phyloP scores from a whole-genome alignment of 257 asterid genomes.

The Solanum sitiens region DNA sequence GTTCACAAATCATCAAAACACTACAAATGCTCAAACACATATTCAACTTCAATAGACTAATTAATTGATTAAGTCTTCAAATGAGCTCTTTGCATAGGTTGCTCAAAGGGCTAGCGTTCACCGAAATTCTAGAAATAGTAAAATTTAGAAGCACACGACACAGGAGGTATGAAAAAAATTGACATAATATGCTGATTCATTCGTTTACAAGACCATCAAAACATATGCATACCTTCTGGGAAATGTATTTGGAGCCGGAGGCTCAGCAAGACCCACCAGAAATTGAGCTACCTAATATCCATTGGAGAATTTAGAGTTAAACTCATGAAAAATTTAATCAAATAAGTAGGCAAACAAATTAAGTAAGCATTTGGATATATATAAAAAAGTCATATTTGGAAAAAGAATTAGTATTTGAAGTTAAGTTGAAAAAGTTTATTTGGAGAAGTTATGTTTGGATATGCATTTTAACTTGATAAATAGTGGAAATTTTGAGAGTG shows the following conservation, averaged over 20 bases:
- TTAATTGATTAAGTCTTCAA: background rate
- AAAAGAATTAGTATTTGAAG: background rate
- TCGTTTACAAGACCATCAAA: background rate
- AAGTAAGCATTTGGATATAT: background rate
- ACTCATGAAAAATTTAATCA: background rate
- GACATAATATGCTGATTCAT: background rate
- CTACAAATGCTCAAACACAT: background rate
- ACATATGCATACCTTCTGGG: conserved; percentile 57
- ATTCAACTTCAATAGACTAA: background rate
- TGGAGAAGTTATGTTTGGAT: background rate
- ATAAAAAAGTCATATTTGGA: background rate
- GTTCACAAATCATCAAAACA: background rate
- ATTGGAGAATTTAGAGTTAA: background rate
- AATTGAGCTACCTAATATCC: conserved; percentile 69
- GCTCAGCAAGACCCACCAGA: conserved; percentile 87
- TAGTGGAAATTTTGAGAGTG: background rate
- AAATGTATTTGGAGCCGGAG: conserved; percentile 54
- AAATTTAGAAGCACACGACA: background rate
- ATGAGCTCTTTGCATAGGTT: background rate
- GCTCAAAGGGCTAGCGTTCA: background rate
- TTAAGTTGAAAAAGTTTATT: background rate
- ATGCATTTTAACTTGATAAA: background rate
- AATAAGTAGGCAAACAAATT: conserved; percentile 9
- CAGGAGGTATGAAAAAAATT: background rate
- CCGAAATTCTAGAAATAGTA: background rate